These are phyloP conservation scores for Boletus vermiculosoides DNA, from an alignment of 768 basidiomycete species.

Conservation along the genomic window DNA sequence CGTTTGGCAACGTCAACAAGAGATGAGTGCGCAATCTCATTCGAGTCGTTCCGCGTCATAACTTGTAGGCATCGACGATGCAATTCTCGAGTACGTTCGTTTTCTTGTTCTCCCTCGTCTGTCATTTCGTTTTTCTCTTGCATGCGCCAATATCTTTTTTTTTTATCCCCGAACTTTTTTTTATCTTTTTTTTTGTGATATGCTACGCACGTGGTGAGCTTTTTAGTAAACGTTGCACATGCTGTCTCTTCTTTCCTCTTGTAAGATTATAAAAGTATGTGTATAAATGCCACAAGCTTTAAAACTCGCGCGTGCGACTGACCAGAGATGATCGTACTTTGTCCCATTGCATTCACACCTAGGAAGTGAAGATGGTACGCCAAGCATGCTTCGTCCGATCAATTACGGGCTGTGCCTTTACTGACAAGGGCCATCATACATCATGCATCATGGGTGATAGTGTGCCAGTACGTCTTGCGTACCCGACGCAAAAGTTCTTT, in stretches of 20 bases:
- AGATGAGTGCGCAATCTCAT: constrained; percentile 28
- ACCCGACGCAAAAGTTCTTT: no score
- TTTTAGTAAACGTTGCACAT: constrained; percentile 10
- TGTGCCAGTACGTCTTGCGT: no score
- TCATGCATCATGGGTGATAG: no score
- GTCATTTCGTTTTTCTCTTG: constrained; percentile 13
- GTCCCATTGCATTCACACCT: no score
- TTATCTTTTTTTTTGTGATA: constrained; percentile 5
- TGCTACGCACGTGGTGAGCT: constrained; percentile 13
- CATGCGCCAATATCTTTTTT: neutral
- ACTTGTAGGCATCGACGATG: neutral
- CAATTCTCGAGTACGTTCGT: neutral
- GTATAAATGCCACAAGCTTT: constrained; percentile 18
- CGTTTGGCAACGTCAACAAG: constrained; percentile 77
- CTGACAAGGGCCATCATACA: no score
- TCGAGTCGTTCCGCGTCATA: neutral
- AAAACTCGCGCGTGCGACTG: neutral
- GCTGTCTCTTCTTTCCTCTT: constrained; percentile 6
- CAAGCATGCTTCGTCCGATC: no score
- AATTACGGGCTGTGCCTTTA: no score
- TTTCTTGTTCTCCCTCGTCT: constrained; percentile 9
- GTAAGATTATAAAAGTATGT: constrained; percentile 22
- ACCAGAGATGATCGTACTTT: no score
- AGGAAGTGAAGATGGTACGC: no score
- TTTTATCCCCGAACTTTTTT: neutral